These are phyloP conservation scores for Kodamaea derodonti DNA, from an alignment of 1,139 yeast genomes.

Conservation along the genomic window DNA sequence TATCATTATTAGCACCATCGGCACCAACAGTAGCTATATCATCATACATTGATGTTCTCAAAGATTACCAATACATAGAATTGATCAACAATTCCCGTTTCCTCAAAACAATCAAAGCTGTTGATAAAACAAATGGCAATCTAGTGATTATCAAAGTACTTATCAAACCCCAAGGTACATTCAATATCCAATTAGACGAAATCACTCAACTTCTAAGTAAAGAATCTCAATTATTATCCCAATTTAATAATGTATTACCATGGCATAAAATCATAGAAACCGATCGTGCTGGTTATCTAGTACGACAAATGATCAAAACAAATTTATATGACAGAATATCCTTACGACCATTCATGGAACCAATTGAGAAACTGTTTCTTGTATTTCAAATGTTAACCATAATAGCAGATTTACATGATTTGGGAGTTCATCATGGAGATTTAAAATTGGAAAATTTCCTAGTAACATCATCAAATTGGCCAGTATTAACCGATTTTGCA, in stretches of 20 bases:
- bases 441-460: conserved; percentile 84
- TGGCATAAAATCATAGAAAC: conserved; percentile 78
- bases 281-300: conserved; percentile 85
- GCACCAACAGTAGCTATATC: conserved; percentile 91
- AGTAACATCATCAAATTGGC: conserved; percentile 89
- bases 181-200: conserved; percentile 31
- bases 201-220: conserved; percentile 31
- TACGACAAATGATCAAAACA: conserved; percentile 75
- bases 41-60: conserved; percentile 79
- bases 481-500: conserved; percentile 78
- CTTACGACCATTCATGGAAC: conserved; percentile 80
- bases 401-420: conserved; percentile 58
- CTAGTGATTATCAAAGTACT: conserved; percentile 73
- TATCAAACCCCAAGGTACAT: conserved; percentile 58
- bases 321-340: conserved; percentile 85
- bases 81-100: conserved; percentile 75
- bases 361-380: conserved; percentile 79
- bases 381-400: conserved; percentile 71
- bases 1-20: conserved; percentile 82
- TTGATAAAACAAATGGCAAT: conserved; percentile 57
- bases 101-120: conserved; percentile 79
- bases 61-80: conserved; percentile 68
- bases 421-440: conserved; percentile 78
- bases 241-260: conserved; percentile 63
- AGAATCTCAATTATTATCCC: conserved; percentile 37